These are phyloP conservation scores for Eucalyptus regnans DNA, from an alignment of 345 rosid genomes.

Conservation along the genomic window DNA sequence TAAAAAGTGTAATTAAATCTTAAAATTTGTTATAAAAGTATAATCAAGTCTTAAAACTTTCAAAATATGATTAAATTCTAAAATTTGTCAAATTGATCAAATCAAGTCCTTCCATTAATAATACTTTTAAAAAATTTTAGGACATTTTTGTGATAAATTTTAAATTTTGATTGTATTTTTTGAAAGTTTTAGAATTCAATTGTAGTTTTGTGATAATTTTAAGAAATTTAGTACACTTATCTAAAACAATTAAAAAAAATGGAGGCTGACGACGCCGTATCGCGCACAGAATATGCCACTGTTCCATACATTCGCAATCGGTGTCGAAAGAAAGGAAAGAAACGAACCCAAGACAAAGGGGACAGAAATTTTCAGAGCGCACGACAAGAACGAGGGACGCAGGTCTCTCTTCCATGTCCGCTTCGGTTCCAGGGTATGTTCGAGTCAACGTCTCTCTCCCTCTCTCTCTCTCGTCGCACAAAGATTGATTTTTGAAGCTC, in stretches of 20 bases:
- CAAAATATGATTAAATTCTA: no score
- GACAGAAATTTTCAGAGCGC: neutral
- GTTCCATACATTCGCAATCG: neutral
- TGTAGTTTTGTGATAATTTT: accelerated
- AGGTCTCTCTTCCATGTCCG: neutral
- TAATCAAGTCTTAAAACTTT: no score
- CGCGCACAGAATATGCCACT: neutral
- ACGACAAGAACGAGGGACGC: neutral
- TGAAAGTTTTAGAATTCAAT: accelerated
- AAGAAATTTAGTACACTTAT: neutral
- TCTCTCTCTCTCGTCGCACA: neutral
- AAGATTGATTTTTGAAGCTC: neutral
- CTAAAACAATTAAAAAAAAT: neutral
- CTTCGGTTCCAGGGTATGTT: neutral
- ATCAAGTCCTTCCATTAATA: no score
- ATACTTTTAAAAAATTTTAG: accelerated
- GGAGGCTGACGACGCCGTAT: neutral
- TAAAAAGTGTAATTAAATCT: neutral
- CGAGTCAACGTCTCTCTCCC: neutral
- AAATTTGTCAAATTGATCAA: no score
- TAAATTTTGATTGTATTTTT: accelerated
- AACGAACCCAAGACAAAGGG: neutral
- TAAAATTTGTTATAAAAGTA: neutral
- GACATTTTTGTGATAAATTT: neutral
- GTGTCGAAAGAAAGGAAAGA: neutral